Conservation (phyloP, 768 basidiomycete genomes). For the Galerina sulciceps region DNA sequence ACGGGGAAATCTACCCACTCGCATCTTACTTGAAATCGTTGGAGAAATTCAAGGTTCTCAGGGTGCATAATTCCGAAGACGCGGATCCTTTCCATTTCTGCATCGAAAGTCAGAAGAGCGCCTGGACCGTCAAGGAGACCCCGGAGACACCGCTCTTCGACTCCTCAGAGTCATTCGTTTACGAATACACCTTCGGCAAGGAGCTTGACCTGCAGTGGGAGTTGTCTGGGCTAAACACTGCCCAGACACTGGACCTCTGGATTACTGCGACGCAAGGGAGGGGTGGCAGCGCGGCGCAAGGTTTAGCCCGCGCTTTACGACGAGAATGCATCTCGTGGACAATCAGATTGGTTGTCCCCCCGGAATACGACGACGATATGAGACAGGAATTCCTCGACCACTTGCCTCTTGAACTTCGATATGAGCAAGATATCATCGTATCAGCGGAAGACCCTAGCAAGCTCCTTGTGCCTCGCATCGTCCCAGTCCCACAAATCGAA, state of each 20-base stretch:
- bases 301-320: constrained; percentile 32
- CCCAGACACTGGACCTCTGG: constrained; percentile 27
- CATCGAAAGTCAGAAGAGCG: constrained; percentile 11
- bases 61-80: constrained; percentile 9
- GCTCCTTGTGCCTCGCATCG: constrained; percentile 14
- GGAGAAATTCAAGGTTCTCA: background rate
- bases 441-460: background rate
- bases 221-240: constrained; percentile 13
- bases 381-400: constrained; percentile 12
- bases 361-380: constrained; percentile 14
- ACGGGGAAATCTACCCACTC: constrained; percentile 4
- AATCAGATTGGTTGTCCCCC: constrained; percentile 28
- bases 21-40: constrained; percentile 1
- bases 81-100: constrained; percentile 18
- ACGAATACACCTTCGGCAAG: constrained; percentile 15
- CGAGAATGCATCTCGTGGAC: constrained; percentile 35
- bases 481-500: background rate
- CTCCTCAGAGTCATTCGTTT: constrained; percentile 8
- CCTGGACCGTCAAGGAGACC: background rate
- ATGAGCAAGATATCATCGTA: constrained; percentile 14
- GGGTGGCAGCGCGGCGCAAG: constrained; percentile 33
- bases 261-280: constrained; percentile 29
- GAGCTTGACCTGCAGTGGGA: constrained; percentile 23
- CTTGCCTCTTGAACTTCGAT: constrained; percentile 9
- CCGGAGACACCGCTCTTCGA: constrained; percentile 4